Base-by-base conservation (phyloP, 192 early-diverging fungal species). In the Gryganskiella cystojenkinii region DNA sequence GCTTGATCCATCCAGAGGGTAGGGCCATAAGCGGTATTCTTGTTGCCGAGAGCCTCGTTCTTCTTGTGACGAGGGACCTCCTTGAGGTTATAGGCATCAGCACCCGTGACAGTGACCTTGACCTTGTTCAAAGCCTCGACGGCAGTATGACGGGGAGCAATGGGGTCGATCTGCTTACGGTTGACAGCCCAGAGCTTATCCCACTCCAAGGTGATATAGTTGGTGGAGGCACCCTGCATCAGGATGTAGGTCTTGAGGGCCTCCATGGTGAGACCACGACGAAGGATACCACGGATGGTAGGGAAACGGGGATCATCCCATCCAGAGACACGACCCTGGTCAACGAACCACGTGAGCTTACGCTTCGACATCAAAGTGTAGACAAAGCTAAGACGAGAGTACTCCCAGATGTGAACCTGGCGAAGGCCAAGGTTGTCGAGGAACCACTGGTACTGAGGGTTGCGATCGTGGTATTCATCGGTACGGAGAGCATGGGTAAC, bases 101-200 rank as follows among this genome's bases (percentile, higher is more conserved):
- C 91, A 27, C 82, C 87, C 9, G 92, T 42, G 46, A 97, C 82
- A 13, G 84, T 92, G 56, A 88, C 86, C 40, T 90, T 88, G 33
- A 87, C 90, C 85, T 94, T 81, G 45, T 90, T 87, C 14, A 90
- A 81, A 35, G 81, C 82, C 33, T 88, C 79, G 35, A 99, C 56
- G 14, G 94, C 94, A 10, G 92, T 93, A 71, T 98, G 95, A 58
- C 97, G 87, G 15, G 97, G 96, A 24, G 96, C 92, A 61, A 98
- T 79, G 8, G 96, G 98, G 68, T 99, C 98, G 70, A 99, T 96
- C 56, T 95, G 83, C 84, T 96, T 94, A 80, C 95, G 96, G 89
- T 99, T 99, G 42, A 93, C 64, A 22, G 96, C 85, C 98, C 98
- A 99, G 61, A 99, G 89, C 84, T 99, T 99, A 85, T 99, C 98